These are phyloP conservation scores for Heritiera fomes DNA, from an alignment of 345 rosid genomes.

Conservation along the genomic window DNA sequence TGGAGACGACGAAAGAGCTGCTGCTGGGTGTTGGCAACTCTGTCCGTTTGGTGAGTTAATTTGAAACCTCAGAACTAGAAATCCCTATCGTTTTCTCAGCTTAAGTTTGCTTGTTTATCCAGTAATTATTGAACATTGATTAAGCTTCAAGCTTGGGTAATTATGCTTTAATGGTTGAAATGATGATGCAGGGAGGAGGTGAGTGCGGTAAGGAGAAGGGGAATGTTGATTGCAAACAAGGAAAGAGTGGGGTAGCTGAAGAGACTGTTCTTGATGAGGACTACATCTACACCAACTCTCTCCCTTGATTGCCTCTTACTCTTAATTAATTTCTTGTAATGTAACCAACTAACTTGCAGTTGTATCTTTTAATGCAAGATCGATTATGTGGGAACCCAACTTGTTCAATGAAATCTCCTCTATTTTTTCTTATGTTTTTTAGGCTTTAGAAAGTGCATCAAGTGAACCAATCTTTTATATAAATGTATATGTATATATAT, in stretches of 20 bases:
- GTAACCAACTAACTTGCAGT: not conserved
- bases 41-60: slow-evolving; percentile 14
- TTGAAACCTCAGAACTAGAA: too few relatives aligned
- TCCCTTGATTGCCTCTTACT: not conserved
- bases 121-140: too few relatives aligned
- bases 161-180: not conserved
- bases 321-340: not conserved
- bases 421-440: too few relatives aligned
- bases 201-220: slow-evolving; percentile 11
- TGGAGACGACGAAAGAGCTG: not conserved
- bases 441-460: too few relatives aligned
- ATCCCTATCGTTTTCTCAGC: too few relatives aligned
- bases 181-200: slow-evolving; percentile 5
- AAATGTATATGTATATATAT: too few relatives aligned
- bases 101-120: too few relatives aligned
- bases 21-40: slow-evolving; percentile 13
- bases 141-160: not conserved
- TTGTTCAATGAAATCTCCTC: not conserved
- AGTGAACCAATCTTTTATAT: too few relatives aligned
- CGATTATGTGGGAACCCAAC: not conserved
- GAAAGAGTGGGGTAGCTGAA: slow-evolving; percentile 21
- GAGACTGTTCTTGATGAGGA: slow-evolving; percentile 24
- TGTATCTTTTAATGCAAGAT: not conserved
- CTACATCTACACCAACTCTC: slow-evolving; percentile 32
- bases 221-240: slow-evolving; percentile 24